Conservation (phyloP, 2,329 filamentous ascomycete genomes). For the Cryphonectria parasitica region DNA sequence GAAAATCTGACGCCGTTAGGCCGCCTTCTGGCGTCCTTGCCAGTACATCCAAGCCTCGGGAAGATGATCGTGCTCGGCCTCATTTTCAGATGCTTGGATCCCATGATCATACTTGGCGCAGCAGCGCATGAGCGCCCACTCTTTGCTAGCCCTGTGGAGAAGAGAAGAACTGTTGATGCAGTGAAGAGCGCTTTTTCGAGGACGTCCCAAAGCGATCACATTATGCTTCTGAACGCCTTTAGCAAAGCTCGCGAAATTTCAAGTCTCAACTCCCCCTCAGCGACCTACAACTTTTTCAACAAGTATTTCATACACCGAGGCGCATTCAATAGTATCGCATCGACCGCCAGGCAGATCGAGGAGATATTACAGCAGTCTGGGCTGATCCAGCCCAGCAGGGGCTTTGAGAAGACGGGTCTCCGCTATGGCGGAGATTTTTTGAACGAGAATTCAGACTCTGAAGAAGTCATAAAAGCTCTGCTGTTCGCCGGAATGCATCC, state of each 20-base stretch:
- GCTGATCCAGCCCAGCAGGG: slow-evolving; percentile 35
- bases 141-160: slow-evolving; percentile 2
- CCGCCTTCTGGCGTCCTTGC: slow-evolving; percentile 34
- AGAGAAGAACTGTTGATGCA: background rate
- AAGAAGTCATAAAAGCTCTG: slow-evolving; percentile 50
- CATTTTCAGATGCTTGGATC: slow-evolving; percentile 55
- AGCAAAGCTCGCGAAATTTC: background rate
- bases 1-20: slow-evolving; percentile 51
- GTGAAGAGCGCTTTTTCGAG: background rate
- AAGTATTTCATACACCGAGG: slow-evolving; percentile 32
- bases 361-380: slow-evolving; percentile 41
- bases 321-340: slow-evolving; percentile 41
- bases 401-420: background rate
- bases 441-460: slow-evolving; percentile 49
- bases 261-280: background rate
- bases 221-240: background rate
- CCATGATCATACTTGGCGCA: slow-evolving; percentile 48
- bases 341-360: slow-evolving; percentile 43
- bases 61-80: slow-evolving; percentile 55
- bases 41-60: slow-evolving; percentile 48
- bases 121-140: slow-evolving; percentile 20
- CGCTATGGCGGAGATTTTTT: slow-evolving; percentile 40
- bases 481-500: slow-evolving; percentile 48
- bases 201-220: background rate
- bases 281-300: background rate